These are phyloP conservation scores for Alternaria conjuncta DNA, from an alignment of 2,329 filamentous ascomycete species.

Conservation along the genomic window DNA sequence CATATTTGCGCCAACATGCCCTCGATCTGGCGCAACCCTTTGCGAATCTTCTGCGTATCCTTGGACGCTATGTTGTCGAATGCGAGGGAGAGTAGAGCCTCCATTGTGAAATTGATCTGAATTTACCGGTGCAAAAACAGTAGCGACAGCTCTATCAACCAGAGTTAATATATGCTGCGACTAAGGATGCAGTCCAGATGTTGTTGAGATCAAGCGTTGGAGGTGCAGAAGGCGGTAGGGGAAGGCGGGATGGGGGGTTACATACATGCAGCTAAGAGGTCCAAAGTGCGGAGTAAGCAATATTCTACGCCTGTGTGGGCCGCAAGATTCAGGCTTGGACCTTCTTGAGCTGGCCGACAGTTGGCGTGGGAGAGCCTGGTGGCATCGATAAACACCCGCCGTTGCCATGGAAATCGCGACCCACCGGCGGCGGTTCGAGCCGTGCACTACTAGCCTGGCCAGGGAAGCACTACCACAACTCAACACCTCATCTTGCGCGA, in stretches of 20 bases:
- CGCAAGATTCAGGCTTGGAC: constrained; percentile 22
- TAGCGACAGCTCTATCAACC: constrained; percentile 9
- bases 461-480: neutral
- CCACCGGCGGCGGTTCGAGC: constrained; percentile 15
- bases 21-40: constrained; percentile 92
- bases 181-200: constrained; percentile 11
- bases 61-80: constrained; percentile 97
- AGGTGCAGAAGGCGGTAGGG: constrained; percentile 27
- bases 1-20: constrained; percentile 94
- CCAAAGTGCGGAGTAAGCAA: constrained; percentile 35
- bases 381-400: constrained; percentile 27
- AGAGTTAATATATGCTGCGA: constrained; percentile 6
- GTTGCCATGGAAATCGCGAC: constrained; percentile 22
- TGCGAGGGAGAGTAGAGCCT: constrained; percentile 86
- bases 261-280: constrained; percentile 36
- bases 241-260: constrained; percentile 15
- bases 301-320: constrained; percentile 35
- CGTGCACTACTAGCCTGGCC: constrained; percentile 19
- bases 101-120: constrained; percentile 64
- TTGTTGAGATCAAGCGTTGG: constrained; percentile 13
- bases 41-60: constrained; percentile 86
- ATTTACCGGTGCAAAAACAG: constrained; percentile 4
- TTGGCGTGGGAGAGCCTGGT: constrained; percentile 9
- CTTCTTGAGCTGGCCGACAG: constrained; percentile 9
- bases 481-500: constrained; percentile 12